Evolutionary conservation across 306 rosid genomes (phyloP), one percentile per base, ranked within the genome.

Genomic region (Ormosia emarginata): DNA sequence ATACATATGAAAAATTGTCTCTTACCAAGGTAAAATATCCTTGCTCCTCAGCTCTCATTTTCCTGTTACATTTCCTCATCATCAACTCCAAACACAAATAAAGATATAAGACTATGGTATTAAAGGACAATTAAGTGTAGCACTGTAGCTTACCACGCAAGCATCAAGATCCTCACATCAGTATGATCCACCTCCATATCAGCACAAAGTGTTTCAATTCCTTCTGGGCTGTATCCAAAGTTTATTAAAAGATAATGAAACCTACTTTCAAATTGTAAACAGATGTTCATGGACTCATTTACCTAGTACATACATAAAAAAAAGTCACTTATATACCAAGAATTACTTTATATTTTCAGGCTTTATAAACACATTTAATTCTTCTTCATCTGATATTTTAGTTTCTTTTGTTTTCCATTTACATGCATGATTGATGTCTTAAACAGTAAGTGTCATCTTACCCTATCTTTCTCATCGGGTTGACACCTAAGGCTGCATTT

Each of bases 131-230:
- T 49, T 77, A 67, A 39, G 49, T 18, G 52, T 12, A 18, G 24
- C 71, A 79, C 56, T 57, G 76, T 49, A 76, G 85, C 91, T 87
- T 89, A 96, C 99, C 99, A 96, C 6, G 99, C 99, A 71, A 96
- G 98, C 97, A 96, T 96, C 93, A 96, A 90, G 81, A 96, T 88
- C 88, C 99, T 91, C 78, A 91, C 93, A 90, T 96, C 97, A 49
- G 97, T 96, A 85, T 90, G 97, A 76, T 90, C 89, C 82, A 96
- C 88, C 78, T 92, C 98, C 91, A 96, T 83, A 82, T 92, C 98
- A 67, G 97, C 89, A 90, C 99, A 96, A 61, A 96, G 99, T 71
- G 88, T 34, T 89, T 96, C 99, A 29, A 96, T 92, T 71, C 99
- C 99, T 83, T 96, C 98, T 52, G 99, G 99, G 74, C 99, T 96